Conservation (phyloP, 352 stramenopile genomes). For the Globisporangium megalacanthum region DNA sequence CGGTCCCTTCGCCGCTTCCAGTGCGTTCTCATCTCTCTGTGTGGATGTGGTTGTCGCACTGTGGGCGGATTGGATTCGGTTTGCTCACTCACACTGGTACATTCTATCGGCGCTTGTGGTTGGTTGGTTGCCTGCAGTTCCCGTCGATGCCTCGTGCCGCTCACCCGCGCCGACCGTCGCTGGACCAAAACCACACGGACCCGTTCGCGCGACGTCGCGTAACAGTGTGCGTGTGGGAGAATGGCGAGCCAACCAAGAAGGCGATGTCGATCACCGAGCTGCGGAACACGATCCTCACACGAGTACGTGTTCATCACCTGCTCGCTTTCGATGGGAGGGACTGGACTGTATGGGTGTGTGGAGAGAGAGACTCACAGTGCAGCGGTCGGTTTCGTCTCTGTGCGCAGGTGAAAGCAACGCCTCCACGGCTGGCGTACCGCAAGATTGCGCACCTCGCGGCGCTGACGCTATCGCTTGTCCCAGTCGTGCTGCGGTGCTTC, state of each 20-base stretch:
- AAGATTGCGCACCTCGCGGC: conserved; percentile 61
- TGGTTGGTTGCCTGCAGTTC: conserved; percentile 6
- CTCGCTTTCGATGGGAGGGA: too few species aligned
- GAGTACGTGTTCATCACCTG: conserved; percentile 23
- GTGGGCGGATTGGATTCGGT: background rate
- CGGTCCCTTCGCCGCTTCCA: conserved; percentile 13
- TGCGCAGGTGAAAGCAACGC: conserved; percentile 63
- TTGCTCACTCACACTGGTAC: background rate
- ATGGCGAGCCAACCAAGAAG: conserved; percentile 56
- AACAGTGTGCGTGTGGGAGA: conserved; percentile 76
- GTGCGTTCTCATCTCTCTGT: conserved; percentile 3
- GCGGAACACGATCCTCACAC: conserved; percentile 72
- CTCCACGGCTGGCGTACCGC: conserved; percentile 56
- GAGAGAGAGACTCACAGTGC: background rate
- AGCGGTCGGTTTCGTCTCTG: too few species aligned
- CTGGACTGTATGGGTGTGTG: background rate
- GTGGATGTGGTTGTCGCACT: background rate
- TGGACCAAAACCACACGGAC: conserved; percentile 31
- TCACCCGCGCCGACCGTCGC: conserved; percentile 25
- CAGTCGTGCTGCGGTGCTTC: conserved; percentile 40
- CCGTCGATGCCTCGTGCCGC: conserved; percentile 20
- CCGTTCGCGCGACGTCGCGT: conserved; percentile 60
- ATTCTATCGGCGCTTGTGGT: conserved; percentile 7
- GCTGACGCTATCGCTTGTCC: conserved; percentile 51
- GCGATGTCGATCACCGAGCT: conserved; percentile 81